Base-by-base conservation (phyloP, 306 rosid species). In the Begonia fuchsioides region DNA sequence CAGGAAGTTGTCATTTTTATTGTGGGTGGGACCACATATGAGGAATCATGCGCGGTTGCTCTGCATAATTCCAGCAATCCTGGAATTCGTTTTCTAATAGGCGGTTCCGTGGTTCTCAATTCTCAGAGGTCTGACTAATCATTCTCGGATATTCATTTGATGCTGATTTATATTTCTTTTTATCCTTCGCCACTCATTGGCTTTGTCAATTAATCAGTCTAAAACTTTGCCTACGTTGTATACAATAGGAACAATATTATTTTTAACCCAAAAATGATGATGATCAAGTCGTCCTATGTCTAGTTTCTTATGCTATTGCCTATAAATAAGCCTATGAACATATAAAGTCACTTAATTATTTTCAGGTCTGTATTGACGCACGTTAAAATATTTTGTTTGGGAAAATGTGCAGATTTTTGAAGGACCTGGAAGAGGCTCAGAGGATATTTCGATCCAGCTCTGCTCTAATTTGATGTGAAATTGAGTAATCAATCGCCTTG, bases 391-490 rank as follows among this genome's bases (percentile, higher is more conserved):
- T 53, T 32, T n/a, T 56, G 26, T 50, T 60, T 68, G 48, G 46
- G 54, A 12, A 57, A 49, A 61, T 57, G 51, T 52, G 57, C 84
- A 85, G 98, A 70, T 85, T 90, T 76, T 58, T 90, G 58, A 85
- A 60, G 81, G 98, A 85, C 73, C 75, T 90, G 74, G 94, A 90
- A 85, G 95, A 90, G 77, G 95, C 94, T 73, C 92, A 85, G 58
- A 82, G 76, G 68, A 66, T 67, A 51, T 70, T 82, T 69, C 94
- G 81, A 44, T 68, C 71, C n/a, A 84, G 77, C 64, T 57, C 70
- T 15, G 45, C 71, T 13, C 32, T 71, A 44, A 50, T 77, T 54
- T 90, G 79, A 90, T 62, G 57, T 19, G 15, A 14, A 44, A 20
- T 43, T 14, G 26, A 20, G 7, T 26, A 26, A 26, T 26, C 35